Base-by-base conservation (phyloP, 192 early-diverging fungal species). In the Dissophora ornata region DNA sequence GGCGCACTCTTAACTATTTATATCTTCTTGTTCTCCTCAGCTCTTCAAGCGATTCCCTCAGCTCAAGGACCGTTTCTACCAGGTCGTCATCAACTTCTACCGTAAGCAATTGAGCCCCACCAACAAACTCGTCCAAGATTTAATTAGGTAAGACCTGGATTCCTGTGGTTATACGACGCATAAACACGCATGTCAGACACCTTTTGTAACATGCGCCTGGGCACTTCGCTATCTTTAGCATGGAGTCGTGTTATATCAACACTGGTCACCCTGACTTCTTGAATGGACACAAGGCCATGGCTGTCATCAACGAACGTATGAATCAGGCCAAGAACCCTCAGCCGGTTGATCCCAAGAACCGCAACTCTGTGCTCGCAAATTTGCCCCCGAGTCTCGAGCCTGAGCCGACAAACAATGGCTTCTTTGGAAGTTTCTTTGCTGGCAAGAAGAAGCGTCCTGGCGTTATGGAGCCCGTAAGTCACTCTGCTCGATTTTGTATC, bases 231-330 rank as follows among this genome's bases (percentile, higher is more conserved):
- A n/a, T n/a, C n/a, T n/a, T n/a, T n/a, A 92, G 87, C 24, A 96
- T 96, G 88, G 97, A 99, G 83, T 85, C 92, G 18, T 89, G 89
- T 77, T 99, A 99, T 80, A 90, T 99, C 84, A 99, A 99, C 86
- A 99, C 98, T 10, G 96, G 86, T 7, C 98, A 99, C 78, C 97
- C 97, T 7, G 97, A 99, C 77, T 99, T 99, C 82, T 86, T 99
- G 75, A 95, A 90, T 70, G 98, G 98, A 30, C 96, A 98, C 85
- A 92, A 90, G 67, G 96, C 96, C 7, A 94, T 97, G 88, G 87
- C 95, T 25, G 88, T 97, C 56, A 92, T 97, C 80, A 92, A 90
- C 55, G 97, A 98, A 24, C 86, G 92, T 44, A 79, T 95, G 63
- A 89, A 91, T 51, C 88, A 88, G 21, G 83, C 87, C 40, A 92